phyloP scores from a whole-genome alignment of 2,329 filamentous ascomycete species.

The Hymenoscyphus albidus region DNA sequence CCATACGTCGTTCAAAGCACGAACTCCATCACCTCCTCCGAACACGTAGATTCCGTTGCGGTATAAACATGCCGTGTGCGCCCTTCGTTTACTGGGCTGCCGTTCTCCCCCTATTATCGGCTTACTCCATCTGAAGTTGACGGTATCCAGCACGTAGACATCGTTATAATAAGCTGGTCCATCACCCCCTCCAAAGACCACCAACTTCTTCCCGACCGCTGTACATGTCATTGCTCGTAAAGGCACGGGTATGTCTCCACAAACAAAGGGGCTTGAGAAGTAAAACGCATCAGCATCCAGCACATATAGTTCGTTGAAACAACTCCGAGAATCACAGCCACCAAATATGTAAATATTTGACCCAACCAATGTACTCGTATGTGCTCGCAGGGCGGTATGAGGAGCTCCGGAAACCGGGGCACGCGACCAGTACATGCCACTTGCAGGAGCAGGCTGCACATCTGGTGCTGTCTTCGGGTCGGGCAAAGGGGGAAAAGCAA shows the following conservation, averaged over 20 bases:
- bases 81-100: conserved; percentile 57
- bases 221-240: conserved; percentile 70
- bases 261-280: conserved; percentile 62
- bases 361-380: conserved; percentile 63
- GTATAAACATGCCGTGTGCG: conserved; percentile 68
- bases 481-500: conserved; percentile 53
- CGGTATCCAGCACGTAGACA: conserved; percentile 67
- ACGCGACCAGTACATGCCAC: conserved; percentile 70
- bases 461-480: conserved; percentile 54
- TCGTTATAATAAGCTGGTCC: conserved; percentile 70
- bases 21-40: conserved; percentile 66
- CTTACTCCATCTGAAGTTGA: conserved; percentile 63
- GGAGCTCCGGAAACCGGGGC: conserved; percentile 60
- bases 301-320: conserved; percentile 67
- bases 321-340: conserved; percentile 62
- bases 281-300: conserved; percentile 67
- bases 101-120: conserved; percentile 56
- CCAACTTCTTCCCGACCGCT: conserved; percentile 65
- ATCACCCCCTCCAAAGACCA: conserved; percentile 67
- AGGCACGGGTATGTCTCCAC: conserved; percentile 61
- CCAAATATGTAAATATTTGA: conserved; percentile 67
- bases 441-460: conserved; percentile 59
- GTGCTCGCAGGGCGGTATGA: conserved; percentile 59
- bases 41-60: conserved; percentile 71
- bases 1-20: conserved; percentile 69